A percentile compares a stretch with the other conserved stretches of the same genome.
phyloP scores from a whole-genome alignment of 495 filamentous ascomycete genomes.

The Tuber calosporum region DNA sequence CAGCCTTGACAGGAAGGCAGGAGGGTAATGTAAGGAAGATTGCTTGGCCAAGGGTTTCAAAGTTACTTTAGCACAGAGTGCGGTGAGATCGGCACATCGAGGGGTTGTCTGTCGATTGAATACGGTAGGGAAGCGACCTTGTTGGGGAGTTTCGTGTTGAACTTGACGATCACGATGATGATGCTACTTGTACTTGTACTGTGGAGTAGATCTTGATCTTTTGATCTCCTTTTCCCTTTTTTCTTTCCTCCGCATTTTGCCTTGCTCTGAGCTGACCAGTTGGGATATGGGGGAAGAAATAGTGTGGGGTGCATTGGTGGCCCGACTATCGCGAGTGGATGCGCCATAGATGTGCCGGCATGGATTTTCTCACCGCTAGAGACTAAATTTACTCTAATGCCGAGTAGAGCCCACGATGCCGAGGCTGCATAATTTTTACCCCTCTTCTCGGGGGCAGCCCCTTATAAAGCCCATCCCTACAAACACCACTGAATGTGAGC shows the following conservation, averaged over 20 bases:
- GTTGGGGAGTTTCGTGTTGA: not conserved
- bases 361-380: not conserved
- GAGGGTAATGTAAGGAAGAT: not conserved
- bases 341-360: not conserved
- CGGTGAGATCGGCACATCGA: not conserved
- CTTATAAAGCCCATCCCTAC: constrained; percentile 1
- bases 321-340: not conserved
- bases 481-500: not conserved
- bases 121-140: not conserved
- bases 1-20: not conserved
- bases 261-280: not conserved
- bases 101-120: not conserved
- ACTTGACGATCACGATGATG: not conserved
- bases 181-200: too few species aligned
- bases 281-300: not conserved
- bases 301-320: not conserved
- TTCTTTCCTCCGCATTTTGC: not conserved
- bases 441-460: not conserved
- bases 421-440: not conserved
- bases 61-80: not conserved
- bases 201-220: not conserved
- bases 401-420: not conserved
- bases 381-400: not conserved
- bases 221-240: not conserved
- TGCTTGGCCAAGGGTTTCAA: not conserved